Evolutionary conservation across 1,139 yeast genomes (phyloP), one percentile per base, ranked within the genome.

Genomic region (Yamadazyma aaseri): DNA sequence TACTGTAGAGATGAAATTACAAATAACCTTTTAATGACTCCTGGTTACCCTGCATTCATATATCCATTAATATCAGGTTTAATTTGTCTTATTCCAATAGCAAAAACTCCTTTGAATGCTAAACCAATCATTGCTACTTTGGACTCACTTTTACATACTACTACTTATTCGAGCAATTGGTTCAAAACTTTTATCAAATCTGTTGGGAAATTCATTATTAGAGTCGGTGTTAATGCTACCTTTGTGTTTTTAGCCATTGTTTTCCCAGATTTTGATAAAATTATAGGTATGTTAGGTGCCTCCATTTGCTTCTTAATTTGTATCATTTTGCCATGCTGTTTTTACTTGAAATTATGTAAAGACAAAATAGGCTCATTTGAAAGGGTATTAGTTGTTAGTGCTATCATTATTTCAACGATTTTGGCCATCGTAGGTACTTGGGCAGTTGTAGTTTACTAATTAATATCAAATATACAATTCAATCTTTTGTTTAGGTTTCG

Each of bases 81-180:
- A 31, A 84, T 89, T 65, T 86, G 95, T 25, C 50, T 89, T 26
- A 78, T 90, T 17, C 97, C 97, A 1, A 58, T 89, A 28, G 89
- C 96, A 1, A 90, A 90, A 53, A 78, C 92, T 1, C 96, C 97
- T 0, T 67, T 90, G 32, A 85, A 82, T 49, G 89, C 94, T 6
- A 79, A 92, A 47, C 97, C 97, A 1, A 82, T 90, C 27, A 77
- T 86, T 14, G 74, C 92, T 5, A 82, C 94, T 1, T 55, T 70
- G 37, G 74, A 68, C 41, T 52, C 58, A 2, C 35, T 68, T 16
- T 50, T 65, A 9, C 50, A 53, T 2, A 49, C 56, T 8, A 49
- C 48, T n/a, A 38, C 36, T 3, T 23, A 13, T 3, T 38, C 53
- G 6, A 31, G 38, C 4, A 35, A 37, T 26, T 39, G 45, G 40